Conservation (phyloP, 352 stramenopile genomes). For the Phytophthora brassicae region DNA sequence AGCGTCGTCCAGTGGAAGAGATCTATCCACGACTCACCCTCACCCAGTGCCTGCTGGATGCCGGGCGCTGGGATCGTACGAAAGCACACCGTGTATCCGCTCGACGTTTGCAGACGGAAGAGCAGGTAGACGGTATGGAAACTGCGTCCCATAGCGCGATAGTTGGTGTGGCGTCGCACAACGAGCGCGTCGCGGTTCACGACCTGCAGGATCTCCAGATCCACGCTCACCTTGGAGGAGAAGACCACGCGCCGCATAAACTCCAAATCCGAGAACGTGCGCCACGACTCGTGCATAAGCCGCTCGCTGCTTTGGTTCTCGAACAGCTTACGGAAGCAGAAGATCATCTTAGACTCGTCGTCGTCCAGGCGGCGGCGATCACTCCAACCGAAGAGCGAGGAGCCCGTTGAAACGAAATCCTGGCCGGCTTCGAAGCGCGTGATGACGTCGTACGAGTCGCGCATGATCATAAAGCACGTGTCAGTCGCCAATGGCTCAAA, state of each 20-base stretch:
- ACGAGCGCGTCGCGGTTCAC: slow-evolving; percentile 54
- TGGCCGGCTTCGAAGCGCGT: slow-evolving; percentile 43
- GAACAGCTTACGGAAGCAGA: slow-evolving; percentile 62
- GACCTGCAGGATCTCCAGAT: slow-evolving; percentile 49
- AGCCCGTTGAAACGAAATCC: slow-evolving; percentile 50
- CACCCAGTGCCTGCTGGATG: slow-evolving; percentile 51
- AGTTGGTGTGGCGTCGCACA: slow-evolving; percentile 59
- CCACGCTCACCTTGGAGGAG: slow-evolving; percentile 40
- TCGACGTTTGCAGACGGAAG: slow-evolving; percentile 56
- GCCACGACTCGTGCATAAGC: slow-evolving; percentile 55
- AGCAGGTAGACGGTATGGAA: slow-evolving; percentile 79
- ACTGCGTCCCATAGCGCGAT: slow-evolving; percentile 42
- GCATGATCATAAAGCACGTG: slow-evolving; percentile 53
- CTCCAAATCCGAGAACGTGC: slow-evolving; percentile 33
- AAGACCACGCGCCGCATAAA: slow-evolving; percentile 55
- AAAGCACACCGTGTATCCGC: slow-evolving; percentile 66
- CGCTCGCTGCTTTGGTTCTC: slow-evolving; percentile 30
- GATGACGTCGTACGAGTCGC: slow-evolving; percentile 58
- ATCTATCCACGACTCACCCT: slow-evolving; percentile 59
- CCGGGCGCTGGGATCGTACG: slow-evolving; percentile 54
- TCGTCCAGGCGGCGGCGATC: slow-evolving; percentile 52
- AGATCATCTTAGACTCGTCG: slow-evolving; percentile 50
- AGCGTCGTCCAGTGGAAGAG: slow-evolving; percentile 70
- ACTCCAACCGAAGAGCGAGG: slow-evolving; percentile 60
- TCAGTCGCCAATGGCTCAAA: slow-evolving; percentile 32